Evolutionary conservation across 768 basidiomycete species (phyloP).

Genomic region (Exsudoporus frostii): DNA sequence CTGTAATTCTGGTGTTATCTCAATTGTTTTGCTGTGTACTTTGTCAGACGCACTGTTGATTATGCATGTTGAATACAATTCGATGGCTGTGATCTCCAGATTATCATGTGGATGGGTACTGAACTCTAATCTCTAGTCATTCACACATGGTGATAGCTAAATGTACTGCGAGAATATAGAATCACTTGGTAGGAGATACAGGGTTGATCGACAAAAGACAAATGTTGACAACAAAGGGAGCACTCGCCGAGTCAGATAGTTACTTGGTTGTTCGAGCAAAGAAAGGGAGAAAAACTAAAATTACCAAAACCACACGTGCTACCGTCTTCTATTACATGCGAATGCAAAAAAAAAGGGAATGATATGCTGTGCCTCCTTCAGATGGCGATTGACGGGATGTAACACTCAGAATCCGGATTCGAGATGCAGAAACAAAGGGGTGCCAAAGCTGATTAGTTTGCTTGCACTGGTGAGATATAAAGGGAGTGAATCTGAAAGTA

Average conservation of each 20-base stretch:
- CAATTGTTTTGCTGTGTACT: neutral
- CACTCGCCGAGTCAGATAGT: slow-evolving; percentile 11
- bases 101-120: neutral
- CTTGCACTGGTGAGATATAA: slow-evolving; percentile 42
- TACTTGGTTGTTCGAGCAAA: slow-evolving; percentile 7
- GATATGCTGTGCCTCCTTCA: slow-evolving; percentile 66
- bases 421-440: slow-evolving; percentile 11
- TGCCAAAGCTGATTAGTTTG: slow-evolving; percentile 40
- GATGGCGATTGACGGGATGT: slow-evolving; percentile 46
- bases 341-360: slow-evolving; percentile 40
- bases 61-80: neutral
- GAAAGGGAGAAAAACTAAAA: slow-evolving; percentile 13
- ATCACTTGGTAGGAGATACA: slow-evolving; percentile 17
- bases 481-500: slow-evolving; percentile 32
- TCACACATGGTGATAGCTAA: neutral
- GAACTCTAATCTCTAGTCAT: neutral
- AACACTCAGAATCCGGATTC: slow-evolving; percentile 16
- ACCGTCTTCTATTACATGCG: slow-evolving; percentile 57
- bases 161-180: slow-evolving; percentile 4
- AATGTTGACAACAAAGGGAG: slow-evolving; percentile 2
- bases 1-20: slow-evolving; percentile 31
- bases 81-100: neutral
- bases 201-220: slow-evolving; percentile 1
- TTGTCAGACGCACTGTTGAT: neutral
- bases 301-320: slow-evolving; percentile 27